phyloP scores from a whole-genome alignment of 805 yeast genomes.

The Sungouiozyma intestinalis region DNA sequence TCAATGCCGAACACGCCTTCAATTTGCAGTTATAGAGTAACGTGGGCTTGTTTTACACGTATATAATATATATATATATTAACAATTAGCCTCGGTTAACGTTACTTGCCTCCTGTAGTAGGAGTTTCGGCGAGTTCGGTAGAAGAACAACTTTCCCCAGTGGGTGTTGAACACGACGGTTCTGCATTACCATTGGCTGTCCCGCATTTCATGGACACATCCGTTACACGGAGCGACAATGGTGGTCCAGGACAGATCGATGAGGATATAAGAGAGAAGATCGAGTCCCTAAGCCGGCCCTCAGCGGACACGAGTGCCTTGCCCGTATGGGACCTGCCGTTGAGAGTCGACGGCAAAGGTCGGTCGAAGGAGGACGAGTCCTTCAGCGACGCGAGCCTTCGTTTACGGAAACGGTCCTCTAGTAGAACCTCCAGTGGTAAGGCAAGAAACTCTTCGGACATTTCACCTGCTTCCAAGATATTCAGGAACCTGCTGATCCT shows the following conservation, averaged over 20 bases:
- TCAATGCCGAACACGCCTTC: too few species aligned
- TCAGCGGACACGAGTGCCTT: neutral
- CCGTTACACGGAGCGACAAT: neutral
- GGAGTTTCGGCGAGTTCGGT: too few species aligned
- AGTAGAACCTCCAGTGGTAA: constrained; percentile 24
- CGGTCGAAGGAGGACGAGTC: neutral
- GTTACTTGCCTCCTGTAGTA: too few species aligned
- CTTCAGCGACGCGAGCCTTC: neutral
- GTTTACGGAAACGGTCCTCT: constrained; percentile 15
- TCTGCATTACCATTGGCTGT: too few species aligned
- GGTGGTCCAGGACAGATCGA: neutral
- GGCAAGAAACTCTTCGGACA: constrained; percentile 17
- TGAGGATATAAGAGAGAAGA: neutral
- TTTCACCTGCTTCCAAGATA: constrained; percentile 55
- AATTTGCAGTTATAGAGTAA: too few species aligned
- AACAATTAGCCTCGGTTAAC: too few species aligned
- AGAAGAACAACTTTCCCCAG: too few species aligned
- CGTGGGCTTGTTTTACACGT: too few species aligned
- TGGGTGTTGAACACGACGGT: too few species aligned
- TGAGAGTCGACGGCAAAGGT: neutral
- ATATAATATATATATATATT: too few species aligned
- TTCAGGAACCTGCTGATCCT: constrained; percentile 72
- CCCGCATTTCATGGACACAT: neutral
- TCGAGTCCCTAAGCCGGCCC: neutral
- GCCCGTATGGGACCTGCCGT: neutral